A percentile compares a stretch with the other conserved stretches of the same genome.
These are phyloP conservation scores for Arthroderma sp. DNA, from an alignment of 2,329 filamentous ascomycete species.

Conservation along the genomic window DNA sequence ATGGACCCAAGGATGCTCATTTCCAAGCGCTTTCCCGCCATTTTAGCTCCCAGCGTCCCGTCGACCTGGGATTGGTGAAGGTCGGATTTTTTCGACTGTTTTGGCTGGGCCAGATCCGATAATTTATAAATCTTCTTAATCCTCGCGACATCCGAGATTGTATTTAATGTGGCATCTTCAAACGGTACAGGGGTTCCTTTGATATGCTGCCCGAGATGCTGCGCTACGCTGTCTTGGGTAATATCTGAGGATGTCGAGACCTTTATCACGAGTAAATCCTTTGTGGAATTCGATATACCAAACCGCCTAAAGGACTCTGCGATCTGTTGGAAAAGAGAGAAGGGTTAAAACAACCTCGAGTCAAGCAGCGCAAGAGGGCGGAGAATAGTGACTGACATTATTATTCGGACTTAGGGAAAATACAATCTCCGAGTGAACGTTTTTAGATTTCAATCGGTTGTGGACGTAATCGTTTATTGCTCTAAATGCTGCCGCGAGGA, in stretches of 20 bases:
- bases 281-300: conserved; percentile 60
- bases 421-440: conserved; percentile 81
- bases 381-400: conserved; percentile 45
- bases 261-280: conserved; percentile 67
- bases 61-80: neutral
- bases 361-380: neutral
- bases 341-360: neutral
- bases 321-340: conserved; percentile 45
- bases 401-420: conserved; percentile 67
- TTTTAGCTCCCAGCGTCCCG: conserved; percentile 19
- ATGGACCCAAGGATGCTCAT: conserved; percentile 60
- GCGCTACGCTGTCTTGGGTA: conserved; percentile 36
- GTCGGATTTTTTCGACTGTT: neutral
- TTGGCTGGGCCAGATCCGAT: conserved; percentile 2
- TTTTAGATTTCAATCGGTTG: conserved; percentile 58
- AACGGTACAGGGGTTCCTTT: conserved; percentile 48
- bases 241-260: conserved; percentile 44
- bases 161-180: conserved; percentile 48
- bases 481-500: conserved; percentile 63
- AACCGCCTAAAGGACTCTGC: conserved; percentile 82
- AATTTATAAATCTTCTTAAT: conserved; percentile 82
- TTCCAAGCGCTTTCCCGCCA: conserved; percentile 43
- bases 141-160: conserved; percentile 50
- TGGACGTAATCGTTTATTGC: conserved; percentile 56
- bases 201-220: conserved; percentile 51